These are phyloP conservation scores for Xylaria longipes DNA, from an alignment of 495 filamentous ascomycete species.

Conservation along the genomic window DNA sequence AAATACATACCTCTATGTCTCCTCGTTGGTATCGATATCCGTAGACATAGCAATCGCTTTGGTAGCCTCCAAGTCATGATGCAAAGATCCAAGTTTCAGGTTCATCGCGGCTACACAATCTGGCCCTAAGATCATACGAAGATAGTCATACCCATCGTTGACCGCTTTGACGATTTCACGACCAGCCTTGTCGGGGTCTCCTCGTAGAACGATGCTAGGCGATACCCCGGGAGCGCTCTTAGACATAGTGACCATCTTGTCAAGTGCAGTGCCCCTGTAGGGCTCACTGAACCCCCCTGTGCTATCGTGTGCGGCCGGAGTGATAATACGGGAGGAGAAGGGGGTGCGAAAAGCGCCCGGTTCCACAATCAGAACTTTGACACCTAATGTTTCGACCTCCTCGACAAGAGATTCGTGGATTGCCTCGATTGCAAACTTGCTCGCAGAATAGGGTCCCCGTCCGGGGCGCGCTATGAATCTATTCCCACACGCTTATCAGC, in stretches of 20 bases:
- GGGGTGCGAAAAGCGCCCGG: slow-evolving; percentile 51
- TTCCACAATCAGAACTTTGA: slow-evolving; percentile 53
- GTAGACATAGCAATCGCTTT: slow-evolving; percentile 16
- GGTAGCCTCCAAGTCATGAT: slow-evolving; percentile 17
- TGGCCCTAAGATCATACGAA: slow-evolving; percentile 17
- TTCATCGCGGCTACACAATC: slow-evolving; percentile 15
- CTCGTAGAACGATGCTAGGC: slow-evolving; percentile 15
- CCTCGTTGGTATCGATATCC: slow-evolving; percentile 6
- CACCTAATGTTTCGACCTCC: slow-evolving; percentile 52
- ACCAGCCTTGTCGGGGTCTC: slow-evolving; percentile 51
- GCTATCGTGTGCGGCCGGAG: slow-evolving; percentile 34
- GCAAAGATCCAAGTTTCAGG: slow-evolving; percentile 16
- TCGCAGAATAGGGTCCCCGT: slow-evolving; percentile 49
- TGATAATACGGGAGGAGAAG: slow-evolving; percentile 30
- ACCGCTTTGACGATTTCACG: slow-evolving; percentile 47
- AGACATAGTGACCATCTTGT: slow-evolving; percentile 20
- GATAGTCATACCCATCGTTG: slow-evolving; percentile 20
- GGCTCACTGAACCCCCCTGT: slow-evolving; percentile 25
- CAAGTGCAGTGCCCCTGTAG: slow-evolving; percentile 28
- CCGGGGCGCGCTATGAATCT: slow-evolving; percentile 22
- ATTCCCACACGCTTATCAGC: not conserved
- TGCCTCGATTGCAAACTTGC: slow-evolving; percentile 51
- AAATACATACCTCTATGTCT: not conserved
- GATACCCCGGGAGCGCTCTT: not conserved
- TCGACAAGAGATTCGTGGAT: slow-evolving; percentile 45